Percentiles rank a stretch among this genome's conserved stretches.
Evolutionary conservation across 2,329 filamentous ascomycete species (phyloP).

Genomic region (Apiospora koreana): DNA sequence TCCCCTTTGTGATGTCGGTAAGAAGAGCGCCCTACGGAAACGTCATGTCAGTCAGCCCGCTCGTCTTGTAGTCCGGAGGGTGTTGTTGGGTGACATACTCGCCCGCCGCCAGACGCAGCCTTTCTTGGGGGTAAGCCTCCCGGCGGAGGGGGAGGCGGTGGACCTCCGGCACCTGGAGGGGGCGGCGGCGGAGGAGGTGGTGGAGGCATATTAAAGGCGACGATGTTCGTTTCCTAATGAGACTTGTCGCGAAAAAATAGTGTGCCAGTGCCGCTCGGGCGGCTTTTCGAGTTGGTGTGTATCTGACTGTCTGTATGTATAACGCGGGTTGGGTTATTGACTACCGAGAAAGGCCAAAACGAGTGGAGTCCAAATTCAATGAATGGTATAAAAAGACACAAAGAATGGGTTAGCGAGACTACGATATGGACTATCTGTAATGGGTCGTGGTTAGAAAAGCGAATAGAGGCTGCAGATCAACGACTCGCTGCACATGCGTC

Average conservation of each 20-base stretch:
- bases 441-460: neutral
- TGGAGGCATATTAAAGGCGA: conserved; percentile 44
- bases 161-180: conserved; percentile 55
- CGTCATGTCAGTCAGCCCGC: conserved; percentile 21
- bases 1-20: conserved; percentile 83
- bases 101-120: neutral
- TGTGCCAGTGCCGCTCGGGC: neutral
- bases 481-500: neutral
- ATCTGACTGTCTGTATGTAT: neutral
- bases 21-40: conserved; percentile 74
- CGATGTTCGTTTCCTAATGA: neutral
- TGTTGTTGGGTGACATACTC: conserved; percentile 2
- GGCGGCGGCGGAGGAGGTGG: conserved; percentile 74
- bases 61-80: neutral
- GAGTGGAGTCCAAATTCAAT: neutral
- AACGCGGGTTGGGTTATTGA: neutral
- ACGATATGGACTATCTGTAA: neutral
- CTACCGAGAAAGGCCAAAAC: neutral
- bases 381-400: neutral
- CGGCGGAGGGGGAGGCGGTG: conserved; percentile 68
- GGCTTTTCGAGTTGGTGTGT: neutral
- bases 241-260: neutral
- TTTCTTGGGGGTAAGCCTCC: conserved; percentile 24
- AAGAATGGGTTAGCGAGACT: neutral
- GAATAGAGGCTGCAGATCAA: neutral